Evolutionary conservation across 2,329 filamentous ascomycete genomes (phyloP).

Genomic region (Monosporascus ibericus): DNA sequence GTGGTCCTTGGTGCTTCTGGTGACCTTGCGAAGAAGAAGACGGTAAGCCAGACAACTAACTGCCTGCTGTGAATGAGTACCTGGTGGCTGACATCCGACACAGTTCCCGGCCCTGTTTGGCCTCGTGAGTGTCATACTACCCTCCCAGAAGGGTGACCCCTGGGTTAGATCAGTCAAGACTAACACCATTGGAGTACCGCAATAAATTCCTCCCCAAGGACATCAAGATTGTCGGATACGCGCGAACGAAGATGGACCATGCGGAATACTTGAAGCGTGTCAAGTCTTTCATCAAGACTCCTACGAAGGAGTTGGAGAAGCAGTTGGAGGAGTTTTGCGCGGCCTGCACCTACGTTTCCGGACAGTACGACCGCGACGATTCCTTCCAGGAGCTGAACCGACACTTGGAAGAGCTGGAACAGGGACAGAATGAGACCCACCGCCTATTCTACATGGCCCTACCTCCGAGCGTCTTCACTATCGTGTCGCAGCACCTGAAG

Average conservation of each 20-base stretch:
- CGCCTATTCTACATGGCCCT: slow-evolving; percentile 99
- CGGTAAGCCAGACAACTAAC: slow-evolving; percentile 51
- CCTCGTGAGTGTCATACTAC: slow-evolving; percentile 63
- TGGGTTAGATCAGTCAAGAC: slow-evolving; percentile 1
- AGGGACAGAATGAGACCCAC: slow-evolving; percentile 75
- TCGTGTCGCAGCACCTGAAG: slow-evolving; percentile 95
- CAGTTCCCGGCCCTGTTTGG: slow-evolving; percentile 97
- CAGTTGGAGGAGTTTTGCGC: slow-evolving; percentile 86
- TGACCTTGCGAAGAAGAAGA: slow-evolving; percentile 99
- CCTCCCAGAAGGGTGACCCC: background rate
- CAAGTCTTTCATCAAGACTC: slow-evolving; percentile 97
- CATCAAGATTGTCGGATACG: slow-evolving; percentile 97
- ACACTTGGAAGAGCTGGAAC: slow-evolving; percentile 81
- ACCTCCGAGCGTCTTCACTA: slow-evolving; percentile 94
- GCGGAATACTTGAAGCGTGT: slow-evolving; percentile 91
- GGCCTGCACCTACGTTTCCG: slow-evolving; percentile 89
- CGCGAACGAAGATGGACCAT: slow-evolving; percentile 98
- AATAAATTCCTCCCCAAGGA: slow-evolving; percentile 98
- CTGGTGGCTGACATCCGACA: slow-evolving; percentile 23
- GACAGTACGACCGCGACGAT: slow-evolving; percentile 96
- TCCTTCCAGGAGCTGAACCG: slow-evolving; percentile 81
- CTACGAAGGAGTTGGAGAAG: slow-evolving; percentile 94
- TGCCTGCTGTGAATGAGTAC: slow-evolving; percentile 4
- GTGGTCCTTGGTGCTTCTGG: slow-evolving; percentile 95
- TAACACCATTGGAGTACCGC: slow-evolving; percentile 61